Evolutionary conservation across 257 asterid species (phyloP), one percentile per base, ranked within the genome.

Genomic region (Solanum dulcamara): DNA sequence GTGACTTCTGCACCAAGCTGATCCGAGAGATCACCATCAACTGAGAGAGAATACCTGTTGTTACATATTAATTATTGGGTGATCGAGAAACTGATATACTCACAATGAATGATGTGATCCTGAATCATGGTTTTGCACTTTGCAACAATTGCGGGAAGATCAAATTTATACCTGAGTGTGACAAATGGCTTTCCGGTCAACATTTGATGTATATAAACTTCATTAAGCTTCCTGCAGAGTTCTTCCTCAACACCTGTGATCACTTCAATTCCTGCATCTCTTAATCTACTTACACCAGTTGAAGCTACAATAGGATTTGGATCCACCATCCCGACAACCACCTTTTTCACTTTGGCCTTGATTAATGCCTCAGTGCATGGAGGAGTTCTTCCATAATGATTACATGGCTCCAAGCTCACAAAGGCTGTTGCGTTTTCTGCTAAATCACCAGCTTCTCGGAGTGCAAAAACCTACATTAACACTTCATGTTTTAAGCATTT

Each of bases 321-420:
- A 87, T 96, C 99, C 71, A 94, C 98, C 97, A 95, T 96, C 64
- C 99, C 99, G 14, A 96, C 90, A 85, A 95, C 98, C 67, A 96
- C 98, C 12, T 85, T 92, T 89, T 82, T 92, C 87, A 96, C 97
- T 86, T 88, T 92, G 84, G 98, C 97, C 81, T 92, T 92, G 88
- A 96, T 96, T 50, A 96, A 89, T 86, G 99, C 98, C 89, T 96
- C 97, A 0, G 94, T 87, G 91, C 99, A 96, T 30, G 99, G 97
- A 24, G 99, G 98, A 86, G 99, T 96, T 90, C 98, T 92, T 88
- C 99, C 99, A 60, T 90, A 92, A 86, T 95, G 99, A 86, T 96
- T 95, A 87, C 99, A 96, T 46, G 99, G 99, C 87, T 96, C 99
- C 87, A 95, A 89, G 85, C 96, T 94, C 89, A 96, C 98, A 83